Evolutionary conservation across 192 early-diverging fungal genomes (phyloP), one percentile per base, ranked within the genome.

Genomic region (Coemansia sp.): DNA sequence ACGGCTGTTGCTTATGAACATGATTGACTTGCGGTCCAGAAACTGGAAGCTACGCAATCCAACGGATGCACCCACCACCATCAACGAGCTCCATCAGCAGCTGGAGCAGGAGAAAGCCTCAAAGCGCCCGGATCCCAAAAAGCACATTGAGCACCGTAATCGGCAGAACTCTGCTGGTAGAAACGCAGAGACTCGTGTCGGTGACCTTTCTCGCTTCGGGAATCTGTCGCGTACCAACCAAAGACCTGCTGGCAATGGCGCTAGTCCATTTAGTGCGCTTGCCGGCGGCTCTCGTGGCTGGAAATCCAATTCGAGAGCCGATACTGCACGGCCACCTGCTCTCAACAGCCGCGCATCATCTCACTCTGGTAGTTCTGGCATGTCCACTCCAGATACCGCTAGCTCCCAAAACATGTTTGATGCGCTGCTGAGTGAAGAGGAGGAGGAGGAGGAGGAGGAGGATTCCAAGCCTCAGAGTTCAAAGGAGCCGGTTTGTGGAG

Each of bases 1-100:
- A 59, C 86, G 91, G 28, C 96, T 96, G 63, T 88, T 91, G 88
- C 68, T 98, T 30, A 65, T 80, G 76, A 92, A 96, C 61, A 70
- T 92, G 14, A 84, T 95, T 16, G 93, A 95, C 33, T 69, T 94
- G 49, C 81, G 92, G 44, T 50, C 57, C 47, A 63, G 73, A 63
- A 80, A 81, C 18, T 98, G 96, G 96, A 81, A 83, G 26, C 73
- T 75, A 30, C 79, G 87, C 23, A 63, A 67, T 19, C 83, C 81
- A 28, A 72, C 61, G 11, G 70, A 79, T n/a, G 91, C 87, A 15
- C 91, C 94, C 39, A 87, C 88, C 68, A 96, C 90, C 15, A 91
- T 94, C 73, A 88, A 90, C 21, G 83, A 94, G 78, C 90, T 96
- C 63, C 93, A 87, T 57, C 83, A 88, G 61, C 86, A 88, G 4